Conservation (phyloP, 441 rosid species). For the Daphne laureola region DNA sequence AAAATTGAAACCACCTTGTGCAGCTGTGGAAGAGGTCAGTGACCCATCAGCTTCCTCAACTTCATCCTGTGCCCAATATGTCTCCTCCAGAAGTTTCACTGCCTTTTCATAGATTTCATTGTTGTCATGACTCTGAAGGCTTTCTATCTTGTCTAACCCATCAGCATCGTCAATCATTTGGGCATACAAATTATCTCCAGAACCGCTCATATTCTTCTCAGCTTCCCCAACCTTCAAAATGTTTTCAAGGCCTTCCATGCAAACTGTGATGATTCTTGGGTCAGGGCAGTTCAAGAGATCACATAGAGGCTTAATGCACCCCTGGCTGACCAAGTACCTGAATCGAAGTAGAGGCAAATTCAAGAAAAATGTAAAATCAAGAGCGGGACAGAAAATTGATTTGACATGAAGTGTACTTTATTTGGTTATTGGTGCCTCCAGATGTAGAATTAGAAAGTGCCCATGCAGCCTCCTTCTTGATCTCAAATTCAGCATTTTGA, state of each 20-base stretch:
- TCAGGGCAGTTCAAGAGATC: slow-evolving; percentile 52
- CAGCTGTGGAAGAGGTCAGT: slow-evolving; percentile 21
- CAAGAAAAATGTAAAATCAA: slow-evolving; percentile 1
- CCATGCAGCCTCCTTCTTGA: slow-evolving; percentile 64
- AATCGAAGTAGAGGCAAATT: neutral
- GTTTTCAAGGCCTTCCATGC: slow-evolving; percentile 49
- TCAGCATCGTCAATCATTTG: slow-evolving; percentile 46
- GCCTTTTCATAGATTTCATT: slow-evolving; percentile 41
- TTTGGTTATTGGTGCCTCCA: slow-evolving; percentile 46
- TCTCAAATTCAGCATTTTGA: slow-evolving; percentile 40
- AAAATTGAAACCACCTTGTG: slow-evolving; percentile 34
- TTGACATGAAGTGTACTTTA: slow-evolving; percentile 27
- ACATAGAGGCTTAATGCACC: slow-evolving; percentile 49
- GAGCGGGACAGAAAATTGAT: slow-evolving; percentile 5
- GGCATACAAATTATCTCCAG: slow-evolving; percentile 31
- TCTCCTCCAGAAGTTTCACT: slow-evolving; percentile 34
- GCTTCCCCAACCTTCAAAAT: slow-evolving; percentile 51
- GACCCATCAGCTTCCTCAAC: slow-evolving; percentile 30
- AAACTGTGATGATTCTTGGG: slow-evolving; percentile 39
- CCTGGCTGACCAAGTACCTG: slow-evolving; percentile 44
- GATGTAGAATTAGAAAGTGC: slow-evolving; percentile 52
- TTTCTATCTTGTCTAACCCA: slow-evolving; percentile 49
- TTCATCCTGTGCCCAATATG: slow-evolving; percentile 42
- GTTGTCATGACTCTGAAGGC: slow-evolving; percentile 48
- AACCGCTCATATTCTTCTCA: slow-evolving; percentile 26